These are phyloP conservation scores for Paramecium octaurelia DNA, from an alignment of 73 alveolate genomes.

Conservation along the genomic window DNA sequence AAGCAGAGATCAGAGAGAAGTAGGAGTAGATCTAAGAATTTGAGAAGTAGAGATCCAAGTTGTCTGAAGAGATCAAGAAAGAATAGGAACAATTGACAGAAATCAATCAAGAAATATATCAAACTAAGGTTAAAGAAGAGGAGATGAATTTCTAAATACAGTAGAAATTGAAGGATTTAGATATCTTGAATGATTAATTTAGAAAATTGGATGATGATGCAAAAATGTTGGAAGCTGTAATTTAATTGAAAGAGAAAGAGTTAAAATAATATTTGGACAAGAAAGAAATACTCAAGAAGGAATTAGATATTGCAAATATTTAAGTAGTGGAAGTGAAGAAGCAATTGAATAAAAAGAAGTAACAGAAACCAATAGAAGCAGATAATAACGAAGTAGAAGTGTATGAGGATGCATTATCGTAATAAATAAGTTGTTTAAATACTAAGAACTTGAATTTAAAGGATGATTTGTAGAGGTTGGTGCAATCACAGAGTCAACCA, in stretches of 20 bases:
- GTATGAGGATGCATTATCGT: background rate
- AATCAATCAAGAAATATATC: background rate
- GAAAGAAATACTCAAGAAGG: background rate
- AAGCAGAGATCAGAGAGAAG: background rate
- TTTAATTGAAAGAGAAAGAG: slow-evolving; percentile 30
- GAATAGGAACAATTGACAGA: background rate
- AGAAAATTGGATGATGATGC: slow-evolving; percentile 8
- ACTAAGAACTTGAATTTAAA: background rate
- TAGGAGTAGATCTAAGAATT: background rate
- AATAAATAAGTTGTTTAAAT: background rate
- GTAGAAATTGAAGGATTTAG: background rate
- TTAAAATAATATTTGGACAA: background rate
- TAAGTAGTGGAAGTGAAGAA: background rate
- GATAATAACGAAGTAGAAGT: background rate
- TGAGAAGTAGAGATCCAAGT: background rate
- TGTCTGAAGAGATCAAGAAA: background rate
- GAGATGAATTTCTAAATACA: background rate
- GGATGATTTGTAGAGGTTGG: slow-evolving; percentile 10
- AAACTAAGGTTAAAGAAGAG: background rate
- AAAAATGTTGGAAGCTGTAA: background rate
- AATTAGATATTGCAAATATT: background rate
- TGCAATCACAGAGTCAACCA: background rate
- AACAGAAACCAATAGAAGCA: background rate
- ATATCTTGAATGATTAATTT: slow-evolving; percentile 7
- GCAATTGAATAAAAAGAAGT: background rate